Conservation (phyloP, 2,329 filamentous ascomycete genomes). For the Colletotrichum magnum region DNA sequence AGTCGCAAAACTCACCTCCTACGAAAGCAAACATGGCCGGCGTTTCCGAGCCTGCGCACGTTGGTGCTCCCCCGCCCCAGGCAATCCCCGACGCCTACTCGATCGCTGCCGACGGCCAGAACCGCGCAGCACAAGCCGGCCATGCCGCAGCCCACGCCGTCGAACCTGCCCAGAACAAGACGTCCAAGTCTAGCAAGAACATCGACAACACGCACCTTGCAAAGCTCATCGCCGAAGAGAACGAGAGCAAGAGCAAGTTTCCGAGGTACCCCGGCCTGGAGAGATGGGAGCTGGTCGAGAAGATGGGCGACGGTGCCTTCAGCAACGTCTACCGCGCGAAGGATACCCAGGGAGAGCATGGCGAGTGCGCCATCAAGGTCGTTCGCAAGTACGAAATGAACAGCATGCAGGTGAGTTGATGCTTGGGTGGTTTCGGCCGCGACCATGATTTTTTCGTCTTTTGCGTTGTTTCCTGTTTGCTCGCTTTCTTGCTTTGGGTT, state of each 20-base stretch:
- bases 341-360: slow-evolving; percentile 76
- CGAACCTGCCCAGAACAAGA: slow-evolving; percentile 71
- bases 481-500: slow-evolving; percentile 45
- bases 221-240: slow-evolving; percentile 92
- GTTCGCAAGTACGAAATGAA: slow-evolving; percentile 99
- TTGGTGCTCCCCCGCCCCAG: slow-evolving; percentile 53
- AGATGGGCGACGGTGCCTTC: slow-evolving; percentile 99
- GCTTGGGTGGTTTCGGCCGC: slow-evolving; percentile 39
- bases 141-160: slow-evolving; percentile 74
- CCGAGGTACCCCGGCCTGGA: slow-evolving; percentile 87
- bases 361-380: slow-evolving; percentile 96
- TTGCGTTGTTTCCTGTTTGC: slow-evolving; percentile 42
- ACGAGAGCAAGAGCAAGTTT: slow-evolving; percentile 86
- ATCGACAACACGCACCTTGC: slow-evolving; percentile 80
- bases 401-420: slow-evolving; percentile 89
- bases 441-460: slow-evolving; percentile 43
- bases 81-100: slow-evolving; percentile 74
- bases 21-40: slow-evolving; percentile 65
- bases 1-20: slow-evolving; percentile 65
- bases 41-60: slow-evolving; percentile 64
- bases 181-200: slow-evolving; percentile 46
- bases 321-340: slow-evolving; percentile 96
- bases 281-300: slow-evolving; percentile 88
- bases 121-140: slow-evolving; percentile 78
- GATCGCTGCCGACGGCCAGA: slow-evolving; percentile 70